Base-by-base conservation (phyloP, 179 eudicot genomes). In the Heliamphora pulchella region DNA sequence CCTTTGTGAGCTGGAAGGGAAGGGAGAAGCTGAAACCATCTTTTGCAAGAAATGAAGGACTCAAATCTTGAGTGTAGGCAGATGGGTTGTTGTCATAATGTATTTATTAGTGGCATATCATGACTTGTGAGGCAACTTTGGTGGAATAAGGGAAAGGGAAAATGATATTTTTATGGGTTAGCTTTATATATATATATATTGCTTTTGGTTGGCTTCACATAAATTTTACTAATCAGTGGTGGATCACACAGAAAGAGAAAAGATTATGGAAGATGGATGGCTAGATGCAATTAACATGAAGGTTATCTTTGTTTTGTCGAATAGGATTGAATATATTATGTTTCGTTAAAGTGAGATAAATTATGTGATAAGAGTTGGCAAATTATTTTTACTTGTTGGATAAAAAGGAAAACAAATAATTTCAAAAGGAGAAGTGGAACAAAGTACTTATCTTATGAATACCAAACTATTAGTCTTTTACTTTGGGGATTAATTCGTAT, bases 11-110 rank as follows among this genome's bases (percentile, higher is more conserved):
- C 71, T 48, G 88, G 82, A n/a, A 47, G 82, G 89, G 80, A 87
- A 66, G 71, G n/a, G n/a, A n/a, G 90, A 82, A 78, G 84, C 75
- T 78, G 91, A 83, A 76, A 86, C 91, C 96, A 91, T 91, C 44
- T n/a, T 79, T 55, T 79, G 66, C 61, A 13, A 71, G 11, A 47
- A 64, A 22, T 53, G 43, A 59, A 64, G 69, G 17, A 44, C 17
- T 44, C 46, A 64, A n/a, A n/a, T n/a, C 39, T 68, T 59, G 62
- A 71, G 50, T 66, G 80, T 73, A 55, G 47, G 69, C n/a, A 66
- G 75, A 62, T 74, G 14, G 22, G 71, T 73, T 48, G 78, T 66
- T 74, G 57, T 47, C 62, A 79, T 82, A 82, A 78, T 66, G 78
- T 69, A 80, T 82, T 81, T n/a, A n/a, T n/a, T n/a, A n/a, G n/a